These are phyloP conservation scores for Vigna trinervia DNA, from an alignment of 306 rosid genomes.

Conservation along the genomic window DNA sequence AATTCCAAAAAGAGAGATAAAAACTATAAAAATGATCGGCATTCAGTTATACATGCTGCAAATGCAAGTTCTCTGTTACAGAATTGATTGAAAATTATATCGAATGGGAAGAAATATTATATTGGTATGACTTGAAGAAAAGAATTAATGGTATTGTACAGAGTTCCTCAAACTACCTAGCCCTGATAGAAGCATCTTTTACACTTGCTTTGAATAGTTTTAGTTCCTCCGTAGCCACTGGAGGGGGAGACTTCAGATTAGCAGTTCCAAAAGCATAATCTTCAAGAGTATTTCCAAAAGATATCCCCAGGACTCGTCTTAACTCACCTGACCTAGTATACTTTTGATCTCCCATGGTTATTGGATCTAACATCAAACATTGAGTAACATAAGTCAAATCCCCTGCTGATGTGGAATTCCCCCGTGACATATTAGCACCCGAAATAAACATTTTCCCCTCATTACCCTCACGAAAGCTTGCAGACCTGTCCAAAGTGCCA, in stretches of 20 bases:
- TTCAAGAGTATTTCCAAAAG: conserved; percentile 65
- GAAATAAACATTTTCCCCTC: conserved; percentile 59
- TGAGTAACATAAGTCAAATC: conserved; percentile 61
- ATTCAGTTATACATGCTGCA: conserved; percentile 31
- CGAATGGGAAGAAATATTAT: conserved; percentile 17
- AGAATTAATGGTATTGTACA: conserved; percentile 27
- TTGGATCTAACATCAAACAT: conserved; percentile 66
- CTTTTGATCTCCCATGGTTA: conserved; percentile 62
- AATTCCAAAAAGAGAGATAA: conserved; percentile 16
- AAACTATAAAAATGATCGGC: conserved; percentile 16
- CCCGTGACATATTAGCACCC: conserved; percentile 57
- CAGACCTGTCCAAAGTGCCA: conserved; percentile 66
- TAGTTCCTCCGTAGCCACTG: conserved; percentile 68
- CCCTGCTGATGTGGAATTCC: conserved; percentile 54
- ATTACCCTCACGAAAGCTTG: conserved; percentile 63
- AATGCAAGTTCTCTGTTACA: conserved; percentile 32
- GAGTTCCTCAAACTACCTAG: conserved; percentile 68
- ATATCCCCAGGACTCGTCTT: conserved; percentile 64
- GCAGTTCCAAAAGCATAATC: conserved; percentile 70
- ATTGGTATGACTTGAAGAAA: conserved; percentile 39
- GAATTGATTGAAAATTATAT: conserved; percentile 24
- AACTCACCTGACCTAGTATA: conserved; percentile 61
- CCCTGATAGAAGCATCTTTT: conserved; percentile 62
- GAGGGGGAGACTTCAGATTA: conserved; percentile 64
- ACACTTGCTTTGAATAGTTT: conserved; percentile 68